Conservation (phyloP, 345 rosid genomes). For the Gossypioides kirkii region DNA sequence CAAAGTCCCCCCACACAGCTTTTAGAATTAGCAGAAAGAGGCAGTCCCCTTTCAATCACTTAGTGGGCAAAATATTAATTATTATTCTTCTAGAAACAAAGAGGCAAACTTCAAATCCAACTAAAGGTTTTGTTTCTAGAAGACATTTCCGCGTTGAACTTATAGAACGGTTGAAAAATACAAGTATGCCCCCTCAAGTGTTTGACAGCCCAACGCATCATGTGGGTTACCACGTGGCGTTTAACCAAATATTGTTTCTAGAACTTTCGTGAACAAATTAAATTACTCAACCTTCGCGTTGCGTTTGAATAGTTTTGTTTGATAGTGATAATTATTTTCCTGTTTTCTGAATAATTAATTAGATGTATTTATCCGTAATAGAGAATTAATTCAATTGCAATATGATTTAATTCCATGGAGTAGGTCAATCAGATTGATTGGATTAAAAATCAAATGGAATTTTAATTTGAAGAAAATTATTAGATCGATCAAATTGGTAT, state of each 20-base stretch:
- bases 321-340: too few species aligned
- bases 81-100: too few species aligned
- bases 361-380: too few species aligned
- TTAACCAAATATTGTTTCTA: not conserved
- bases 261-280: not conserved
- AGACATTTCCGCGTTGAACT: too few species aligned
- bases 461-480: fast-evolving
- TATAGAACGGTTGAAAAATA: not conserved
- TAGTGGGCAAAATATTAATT: too few species aligned
- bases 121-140: not conserved
- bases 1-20: too few species aligned
- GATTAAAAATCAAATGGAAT: fast-evolving
- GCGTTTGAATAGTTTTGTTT: too few species aligned
- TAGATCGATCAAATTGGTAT: too few species aligned
- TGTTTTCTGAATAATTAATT: too few species aligned
- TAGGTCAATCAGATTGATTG: fast-evolving
- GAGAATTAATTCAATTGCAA: too few species aligned
- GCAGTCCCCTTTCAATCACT: too few species aligned
- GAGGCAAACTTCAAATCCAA: not conserved
- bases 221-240: not conserved
- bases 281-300: not conserved
- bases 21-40: too few species aligned
- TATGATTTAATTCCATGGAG: fast-evolving
- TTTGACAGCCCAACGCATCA: not conserved
- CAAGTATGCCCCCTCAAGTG: not conserved